These are phyloP conservation scores for Fragaria iinumae DNA, from an alignment of 306 rosid genomes.

Conservation along the genomic window DNA sequence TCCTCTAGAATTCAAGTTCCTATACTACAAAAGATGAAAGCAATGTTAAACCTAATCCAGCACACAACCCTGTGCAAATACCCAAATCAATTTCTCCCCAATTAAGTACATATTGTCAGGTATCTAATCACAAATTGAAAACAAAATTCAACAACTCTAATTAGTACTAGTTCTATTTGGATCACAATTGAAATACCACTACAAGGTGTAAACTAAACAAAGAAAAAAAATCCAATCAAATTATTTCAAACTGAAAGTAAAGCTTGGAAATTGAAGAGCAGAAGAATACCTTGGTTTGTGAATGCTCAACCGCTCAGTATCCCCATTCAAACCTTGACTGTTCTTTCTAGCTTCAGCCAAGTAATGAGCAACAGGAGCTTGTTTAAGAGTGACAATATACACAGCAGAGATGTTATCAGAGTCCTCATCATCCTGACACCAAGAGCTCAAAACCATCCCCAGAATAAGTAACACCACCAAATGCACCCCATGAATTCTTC, in stretches of 20 bases:
- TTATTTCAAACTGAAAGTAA: neutral
- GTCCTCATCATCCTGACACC: constrained; percentile 47
- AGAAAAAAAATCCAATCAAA: neutral
- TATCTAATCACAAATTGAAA: neutral
- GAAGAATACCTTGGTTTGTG: constrained; percentile 58
- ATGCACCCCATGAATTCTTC: constrained; percentile 34
- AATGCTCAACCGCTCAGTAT: constrained; percentile 53
- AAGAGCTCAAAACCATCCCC: constrained; percentile 38
- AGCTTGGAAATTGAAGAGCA: constrained; percentile 1
- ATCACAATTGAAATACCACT: neutral
- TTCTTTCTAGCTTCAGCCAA: constrained; percentile 47
- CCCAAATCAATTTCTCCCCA: constrained; percentile 1
- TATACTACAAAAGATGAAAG: neutral
- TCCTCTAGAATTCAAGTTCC: neutral
- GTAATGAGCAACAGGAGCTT: constrained; percentile 60
- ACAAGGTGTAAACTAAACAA: neutral
- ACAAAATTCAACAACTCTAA: neutral
- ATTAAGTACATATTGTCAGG: neutral
- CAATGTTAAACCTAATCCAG: neutral
- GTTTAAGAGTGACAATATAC: constrained; percentile 75
- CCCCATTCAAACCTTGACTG: constrained; percentile 33
- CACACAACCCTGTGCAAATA: neutral
- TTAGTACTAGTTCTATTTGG: neutral
- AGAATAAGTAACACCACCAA: constrained; percentile 43
- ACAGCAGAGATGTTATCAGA: constrained; percentile 54